Base-by-base conservation (phyloP, 495 filamentous ascomycete species). In the Penicillium herquei region DNA sequence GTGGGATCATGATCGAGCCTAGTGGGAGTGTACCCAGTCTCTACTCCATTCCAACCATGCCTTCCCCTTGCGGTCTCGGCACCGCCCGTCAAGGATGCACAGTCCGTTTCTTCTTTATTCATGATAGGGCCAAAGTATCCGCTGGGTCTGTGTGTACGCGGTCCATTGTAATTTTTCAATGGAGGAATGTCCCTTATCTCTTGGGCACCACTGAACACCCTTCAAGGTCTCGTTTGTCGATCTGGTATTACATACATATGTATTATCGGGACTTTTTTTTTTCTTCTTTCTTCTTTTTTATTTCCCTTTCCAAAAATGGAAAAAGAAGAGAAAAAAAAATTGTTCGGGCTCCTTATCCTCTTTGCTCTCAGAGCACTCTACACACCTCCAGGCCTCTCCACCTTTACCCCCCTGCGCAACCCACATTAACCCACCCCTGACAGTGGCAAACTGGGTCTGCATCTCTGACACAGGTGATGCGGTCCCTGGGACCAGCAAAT, bases 1-100 rank as follows among this genome's bases (percentile, higher is more conserved):
- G 55, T 45, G 45, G 59, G 18, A 55, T 58, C 42, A 54, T 61
- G 55, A 69, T 73, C 63, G 63, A 62, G 60, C 56, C 71, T 74
- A 74, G 66, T 72, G 68, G 71, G 71, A 74, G 70, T 43, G 41
- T 56, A 35, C 30, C 39, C 44, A 48, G 26, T 13, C 17, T 42
- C 18, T 37, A 37, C 35, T 51, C 26, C 49, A 11, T 49, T 48
- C 21, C 49, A 45, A 17, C 61, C 55, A 42, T 33, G n/a, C 39
- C 50, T 51, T 57, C 53, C 46, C 47, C 50, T 49, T 52, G 33
- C 47, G 46, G 46, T 26, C 42, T 48, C 35, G 55, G 55, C 52
- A 47, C 47, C 54, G 54, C 49, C 54, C 47, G 47, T 44, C 51
- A 18, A 37, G 51, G 40, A 51, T 41, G 42, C 34, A 57, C 18